Base-by-base conservation (phyloP, 2,329 filamentous ascomycete species). In the Stagonosporopsis vannaccii region DNA sequence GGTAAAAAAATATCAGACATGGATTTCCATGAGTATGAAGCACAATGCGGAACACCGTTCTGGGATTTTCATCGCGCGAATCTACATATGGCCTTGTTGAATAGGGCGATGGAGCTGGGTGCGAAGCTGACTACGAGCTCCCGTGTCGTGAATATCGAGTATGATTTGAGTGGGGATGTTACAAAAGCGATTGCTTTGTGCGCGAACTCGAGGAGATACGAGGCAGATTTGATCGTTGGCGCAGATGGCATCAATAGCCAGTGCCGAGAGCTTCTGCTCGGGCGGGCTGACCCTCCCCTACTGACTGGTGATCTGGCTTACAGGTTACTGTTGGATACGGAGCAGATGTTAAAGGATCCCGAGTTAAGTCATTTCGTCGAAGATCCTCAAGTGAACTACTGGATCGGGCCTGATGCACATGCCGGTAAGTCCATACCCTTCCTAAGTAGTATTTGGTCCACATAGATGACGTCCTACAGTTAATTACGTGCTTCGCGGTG, bases 31-130 rank as follows among this genome's bases (percentile, higher is more conserved):
- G 76, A 74, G 2, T 77, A 76, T 44, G 63, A 64, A 9, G 56
- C 65, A 15, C 69, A 75, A 22, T 70, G 68, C 4, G 77, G 77
- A 2, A 77, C 73, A 25, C 81, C 77, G 22, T 85, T 84, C 61
- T 82, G 80, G 71, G 82, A 85, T 59, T 84, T 85, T 36, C 83
- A 85, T 61, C 78, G 83, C 9, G 81, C 82, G 2, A 80, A 83
- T 56, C 63, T 85, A 19, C 83, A 85, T 36, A 73, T 69, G 30
- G 79, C 77, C 36, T 71, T 85, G 5, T 62, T 85, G 2, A 73
- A 79, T 3, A 68, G 81, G 32, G 81, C 82, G 4, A 50, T 75
- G 3, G 79, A 82, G 51, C 69, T 85, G 0, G 84, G 84, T 0
- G 81, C 77, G 0, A 69, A 66, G 11, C 60, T 85, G n/a, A 73